phyloP scores from a whole-genome alignment of 495 filamentous ascomycete genomes.

The Pyronema omphalodes region DNA sequence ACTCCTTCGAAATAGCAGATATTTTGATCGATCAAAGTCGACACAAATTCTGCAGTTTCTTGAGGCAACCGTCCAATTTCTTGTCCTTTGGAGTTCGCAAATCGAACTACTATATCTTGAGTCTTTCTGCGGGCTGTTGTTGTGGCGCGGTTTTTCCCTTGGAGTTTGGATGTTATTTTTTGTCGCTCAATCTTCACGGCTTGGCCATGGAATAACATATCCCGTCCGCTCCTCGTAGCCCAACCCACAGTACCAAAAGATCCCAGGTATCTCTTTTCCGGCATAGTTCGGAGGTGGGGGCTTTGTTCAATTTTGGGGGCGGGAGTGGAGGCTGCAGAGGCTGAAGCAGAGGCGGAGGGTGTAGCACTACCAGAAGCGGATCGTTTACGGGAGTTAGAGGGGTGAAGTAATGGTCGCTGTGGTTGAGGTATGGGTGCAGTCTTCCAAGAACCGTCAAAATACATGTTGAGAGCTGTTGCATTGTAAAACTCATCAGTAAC shows the following conservation, averaged over 20 bases:
- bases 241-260: constrained; percentile 83
- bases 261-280: constrained; percentile 60
- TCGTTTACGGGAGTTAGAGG: neutral
- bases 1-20: constrained; percentile 72
- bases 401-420: neutral
- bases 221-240: constrained; percentile 69
- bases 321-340: neutral
- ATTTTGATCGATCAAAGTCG: constrained; percentile 77
- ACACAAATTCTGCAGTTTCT: constrained; percentile 86
- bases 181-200: constrained; percentile 68
- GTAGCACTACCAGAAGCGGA: neutral
- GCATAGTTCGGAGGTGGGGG: constrained; percentile 28
- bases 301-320: constrained; percentile 3
- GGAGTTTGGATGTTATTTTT: constrained; percentile 41
- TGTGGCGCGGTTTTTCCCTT: constrained; percentile 24
- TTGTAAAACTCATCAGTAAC: neutral
- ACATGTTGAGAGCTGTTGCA: constrained; percentile 35
- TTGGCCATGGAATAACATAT: constrained; percentile 59
- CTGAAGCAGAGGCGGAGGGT: neutral
- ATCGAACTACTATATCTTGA: constrained; percentile 80
- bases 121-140: constrained; percentile 31
- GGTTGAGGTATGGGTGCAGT: constrained; percentile 17
- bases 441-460: constrained; percentile 87
- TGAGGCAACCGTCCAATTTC: constrained; percentile 81
- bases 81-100: constrained; percentile 59